Evolutionary conservation across 371 early-diverging fungal genomes (phyloP).

Genomic region (Funneliformis caledonium): DNA sequence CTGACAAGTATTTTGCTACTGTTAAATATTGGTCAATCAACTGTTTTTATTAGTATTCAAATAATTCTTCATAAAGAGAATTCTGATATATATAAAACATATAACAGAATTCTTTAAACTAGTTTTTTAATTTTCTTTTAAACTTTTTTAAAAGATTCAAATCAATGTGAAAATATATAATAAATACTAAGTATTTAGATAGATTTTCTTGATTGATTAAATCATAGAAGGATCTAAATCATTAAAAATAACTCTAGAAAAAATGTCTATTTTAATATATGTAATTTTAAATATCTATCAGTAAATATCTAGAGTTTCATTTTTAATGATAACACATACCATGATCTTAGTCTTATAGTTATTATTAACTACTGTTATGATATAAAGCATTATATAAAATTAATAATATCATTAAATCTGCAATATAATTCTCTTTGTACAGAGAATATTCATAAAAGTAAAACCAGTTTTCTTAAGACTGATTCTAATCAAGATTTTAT

Average conservation of each 20-base stretch:
- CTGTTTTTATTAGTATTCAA: not conserved
- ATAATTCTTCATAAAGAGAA: not conserved
- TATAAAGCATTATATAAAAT: slow-evolving; percentile 1
- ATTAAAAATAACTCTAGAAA: not conserved
- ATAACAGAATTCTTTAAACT: not conserved
- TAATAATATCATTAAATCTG: not conserved
- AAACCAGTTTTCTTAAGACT: not conserved
- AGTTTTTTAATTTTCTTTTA: not conserved
- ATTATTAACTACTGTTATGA: not conserved
- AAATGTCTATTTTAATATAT: not conserved
- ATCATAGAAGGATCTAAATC: not conserved
- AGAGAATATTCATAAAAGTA: not conserved
- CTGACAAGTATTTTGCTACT: too few relatives aligned
- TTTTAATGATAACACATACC: not conserved
- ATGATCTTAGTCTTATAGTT: not conserved
- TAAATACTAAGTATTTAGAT: not conserved
- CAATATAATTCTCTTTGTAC: not conserved
- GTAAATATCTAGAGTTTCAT: not conserved
- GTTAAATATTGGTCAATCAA: not conserved
- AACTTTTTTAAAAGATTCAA: not conserved
- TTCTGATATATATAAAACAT: not conserved
- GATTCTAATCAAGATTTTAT: not conserved
- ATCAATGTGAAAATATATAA: too few relatives aligned
- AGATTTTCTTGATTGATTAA: not conserved
- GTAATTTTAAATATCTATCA: not conserved